Evolutionary conservation across 371 early-diverging fungal species (phyloP).

Genomic region (Apophysomyces sp.): DNA sequence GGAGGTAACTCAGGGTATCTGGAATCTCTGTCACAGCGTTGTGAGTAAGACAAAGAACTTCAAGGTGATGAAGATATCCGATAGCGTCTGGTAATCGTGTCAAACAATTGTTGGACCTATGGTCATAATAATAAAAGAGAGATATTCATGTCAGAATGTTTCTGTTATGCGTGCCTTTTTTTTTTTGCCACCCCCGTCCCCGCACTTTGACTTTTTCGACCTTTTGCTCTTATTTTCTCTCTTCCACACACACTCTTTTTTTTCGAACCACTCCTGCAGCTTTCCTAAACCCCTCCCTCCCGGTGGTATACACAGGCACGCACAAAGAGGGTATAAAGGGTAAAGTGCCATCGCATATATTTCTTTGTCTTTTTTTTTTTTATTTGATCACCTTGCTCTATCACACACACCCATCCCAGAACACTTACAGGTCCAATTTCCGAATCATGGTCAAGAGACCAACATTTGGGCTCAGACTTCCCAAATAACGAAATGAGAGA

Average conservation of each 20-base stretch:
- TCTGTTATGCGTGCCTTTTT: not conserved
- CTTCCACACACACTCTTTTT: too few species aligned
- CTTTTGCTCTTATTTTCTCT: too few species aligned
- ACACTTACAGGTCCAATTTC: constrained; percentile 22
- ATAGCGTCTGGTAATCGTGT: constrained; percentile 52
- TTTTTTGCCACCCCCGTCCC: too few species aligned
- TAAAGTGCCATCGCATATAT: not conserved
- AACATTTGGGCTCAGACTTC: constrained; percentile 21
- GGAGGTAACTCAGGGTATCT: constrained; percentile 65
- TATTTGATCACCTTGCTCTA: not conserved
- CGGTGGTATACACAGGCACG: too few species aligned
- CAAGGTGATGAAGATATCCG: constrained; percentile 53
- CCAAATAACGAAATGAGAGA: constrained; percentile 10
- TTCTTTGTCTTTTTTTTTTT: not conserved
- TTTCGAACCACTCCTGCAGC: too few species aligned
- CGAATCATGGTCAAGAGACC: constrained; percentile 14
- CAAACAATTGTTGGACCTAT: constrained; percentile 18
- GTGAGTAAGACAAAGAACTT: constrained; percentile 45
- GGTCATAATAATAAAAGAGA: not conserved
- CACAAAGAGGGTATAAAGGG: too few species aligned
- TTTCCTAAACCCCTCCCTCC: too few species aligned
- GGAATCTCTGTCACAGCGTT: constrained; percentile 43
- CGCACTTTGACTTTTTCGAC: too few species aligned
- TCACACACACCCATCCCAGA: not conserved
- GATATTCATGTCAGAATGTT: not conserved